Percentiles rank a stretch among this genome's conserved stretches.
Conservation (phyloP, 1,284 basidiomycete species). For the Pseudozyma sp. region DNA sequence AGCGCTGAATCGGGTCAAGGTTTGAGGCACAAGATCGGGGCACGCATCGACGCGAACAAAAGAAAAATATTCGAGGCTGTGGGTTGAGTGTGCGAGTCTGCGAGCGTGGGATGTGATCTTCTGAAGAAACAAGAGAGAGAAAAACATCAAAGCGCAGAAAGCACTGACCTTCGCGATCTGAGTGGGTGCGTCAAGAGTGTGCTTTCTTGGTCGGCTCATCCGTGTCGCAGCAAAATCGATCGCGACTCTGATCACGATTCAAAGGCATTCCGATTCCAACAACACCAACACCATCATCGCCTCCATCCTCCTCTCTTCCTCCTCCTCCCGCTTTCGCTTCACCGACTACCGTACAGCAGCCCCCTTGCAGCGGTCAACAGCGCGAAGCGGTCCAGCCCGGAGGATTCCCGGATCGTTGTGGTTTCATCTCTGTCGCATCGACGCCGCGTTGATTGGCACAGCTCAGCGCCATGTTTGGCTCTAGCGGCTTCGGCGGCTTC, state of each 20-base stretch:
- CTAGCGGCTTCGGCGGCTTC: conserved; percentile 58
- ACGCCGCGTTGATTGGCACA: neutral
- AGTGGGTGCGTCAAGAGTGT: no score
- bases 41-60: neutral
- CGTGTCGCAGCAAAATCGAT: neutral
- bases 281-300: conserved; percentile 8
- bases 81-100: neutral
- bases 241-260: conserved; percentile 3
- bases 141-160: neutral
- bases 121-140: conserved; percentile 1
- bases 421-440: neutral
- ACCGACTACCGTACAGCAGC: no score
- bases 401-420: no score
- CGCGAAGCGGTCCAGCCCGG: neutral
- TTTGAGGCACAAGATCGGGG: neutral
- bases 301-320: neutral
- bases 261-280: no score
- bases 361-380: neutral
- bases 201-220: neutral
- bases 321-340: neutral
- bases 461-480: conserved; percentile 51
- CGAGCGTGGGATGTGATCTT: conserved; percentile 10
- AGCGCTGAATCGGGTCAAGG: neutral
- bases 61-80: neutral
- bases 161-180: conserved; percentile 17